A percentile compares a stretch with the other conserved stretches of the same genome.
Evolutionary conservation across 768 basidiomycete species (phyloP).

Genomic region (Lyophyllum semitale): DNA sequence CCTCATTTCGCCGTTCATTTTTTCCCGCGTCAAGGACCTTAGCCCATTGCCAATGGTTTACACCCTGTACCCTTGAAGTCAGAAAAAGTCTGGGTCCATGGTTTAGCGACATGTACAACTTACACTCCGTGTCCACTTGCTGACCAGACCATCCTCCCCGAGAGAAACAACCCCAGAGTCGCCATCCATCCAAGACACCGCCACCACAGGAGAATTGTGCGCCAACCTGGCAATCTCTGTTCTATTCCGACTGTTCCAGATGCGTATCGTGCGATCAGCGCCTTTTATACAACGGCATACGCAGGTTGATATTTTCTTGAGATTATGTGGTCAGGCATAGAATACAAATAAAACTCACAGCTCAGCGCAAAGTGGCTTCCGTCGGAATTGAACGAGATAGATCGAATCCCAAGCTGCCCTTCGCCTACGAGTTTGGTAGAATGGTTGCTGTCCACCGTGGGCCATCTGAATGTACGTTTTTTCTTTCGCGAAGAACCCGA

Average conservation of each 20-base stretch:
- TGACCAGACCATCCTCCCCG: conserved; percentile 56
- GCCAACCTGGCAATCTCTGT: conserved; percentile 58
- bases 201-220: conserved; percentile 50
- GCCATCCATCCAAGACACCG: conserved; percentile 60
- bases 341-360: conserved; percentile 39
- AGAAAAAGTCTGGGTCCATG: neutral
- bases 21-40: conserved; percentile 52
- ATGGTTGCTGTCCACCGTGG: conserved; percentile 40
- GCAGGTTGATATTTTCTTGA: neutral
- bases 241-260: conserved; percentile 53
- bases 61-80: conserved; percentile 31
- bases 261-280: conserved; percentile 59
- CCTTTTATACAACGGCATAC: conserved; percentile 34
- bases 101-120: conserved; percentile 20
- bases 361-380: conserved; percentile 58
- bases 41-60: conserved; percentile 56
- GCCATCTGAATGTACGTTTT: conserved; percentile 46
- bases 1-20: conserved; percentile 32
- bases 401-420: conserved; percentile 45
- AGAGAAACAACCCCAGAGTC: conserved; percentile 60
- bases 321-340: neutral
- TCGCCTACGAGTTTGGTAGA: conserved; percentile 44
- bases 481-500: conserved; percentile 22
- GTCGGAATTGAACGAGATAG: conserved; percentile 52
- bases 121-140: conserved; percentile 61